A percentile compares a stretch with the other conserved stretches of the same genome.
Conservation (phyloP, 345 rosid species). For the Pseudoturritis turrita region DNA sequence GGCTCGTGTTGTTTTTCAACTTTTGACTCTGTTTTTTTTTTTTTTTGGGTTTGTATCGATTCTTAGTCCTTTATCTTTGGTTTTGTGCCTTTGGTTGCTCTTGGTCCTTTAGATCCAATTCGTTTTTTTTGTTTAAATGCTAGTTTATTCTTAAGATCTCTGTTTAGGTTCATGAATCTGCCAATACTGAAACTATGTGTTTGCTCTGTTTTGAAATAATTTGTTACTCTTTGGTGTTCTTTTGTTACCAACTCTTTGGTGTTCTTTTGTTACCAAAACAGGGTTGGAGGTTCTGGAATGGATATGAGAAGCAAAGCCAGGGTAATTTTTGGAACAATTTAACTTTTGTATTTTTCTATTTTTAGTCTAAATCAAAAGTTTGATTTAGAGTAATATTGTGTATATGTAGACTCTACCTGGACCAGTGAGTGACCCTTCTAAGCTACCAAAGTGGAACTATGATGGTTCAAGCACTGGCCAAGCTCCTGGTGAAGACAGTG, state of each 20-base stretch:
- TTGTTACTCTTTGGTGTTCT: neutral
- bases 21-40: neutral
- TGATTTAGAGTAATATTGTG: neutral
- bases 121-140: neutral
- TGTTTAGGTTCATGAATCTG: neutral
- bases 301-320: slow-evolving; percentile 86
- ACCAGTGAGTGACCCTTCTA: slow-evolving; percentile 54
- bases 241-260: neutral
- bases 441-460: slow-evolving; percentile 77
- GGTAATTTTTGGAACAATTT: slow-evolving; percentile 29
- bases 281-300: slow-evolving; percentile 86
- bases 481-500: slow-evolving; percentile 92
- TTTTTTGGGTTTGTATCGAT: neutral
- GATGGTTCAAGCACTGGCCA: slow-evolving; percentile 91
- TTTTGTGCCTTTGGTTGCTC: neutral
- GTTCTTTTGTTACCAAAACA: slow-evolving; percentile 14
- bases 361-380: neutral
- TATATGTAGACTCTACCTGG: slow-evolving; percentile 52
- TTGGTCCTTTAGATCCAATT: neutral
- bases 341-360: neutral
- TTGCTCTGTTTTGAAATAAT: neutral
- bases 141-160: neutral
- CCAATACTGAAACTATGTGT: neutral
- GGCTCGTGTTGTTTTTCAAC: neutral
- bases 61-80: neutral